A percentile compares a stretch with the other conserved stretches of the same genome.
phyloP scores from a whole-genome alignment of 148 eudicot species.

The Fagopyrum tataricum region DNA sequence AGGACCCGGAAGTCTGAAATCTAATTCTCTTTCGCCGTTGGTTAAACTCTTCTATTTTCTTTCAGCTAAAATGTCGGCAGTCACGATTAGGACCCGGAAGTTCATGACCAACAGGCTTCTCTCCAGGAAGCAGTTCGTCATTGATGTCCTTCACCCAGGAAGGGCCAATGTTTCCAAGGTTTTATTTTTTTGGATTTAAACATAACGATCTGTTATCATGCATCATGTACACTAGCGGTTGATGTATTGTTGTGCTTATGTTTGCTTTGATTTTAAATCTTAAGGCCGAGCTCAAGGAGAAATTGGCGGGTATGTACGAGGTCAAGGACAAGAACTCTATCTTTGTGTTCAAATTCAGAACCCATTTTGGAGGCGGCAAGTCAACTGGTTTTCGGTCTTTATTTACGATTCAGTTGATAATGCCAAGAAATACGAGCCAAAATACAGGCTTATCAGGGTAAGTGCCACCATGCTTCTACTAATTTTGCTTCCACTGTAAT shows the following conservation, averaged over 20 bases:
- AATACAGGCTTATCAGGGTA: conserved; percentile 50
- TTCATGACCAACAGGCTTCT: conserved; percentile 37
- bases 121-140: conserved; percentile 29
- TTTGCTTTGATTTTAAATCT: not conserved
- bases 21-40: not conserved
- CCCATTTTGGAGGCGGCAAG: conserved; percentile 60
- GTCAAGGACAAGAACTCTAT: conserved; percentile 38
- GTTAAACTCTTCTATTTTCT: not conserved
- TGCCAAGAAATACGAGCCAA: conserved; percentile 49
- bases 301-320: conserved; percentile 38
- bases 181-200: not conserved
- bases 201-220: not conserved
- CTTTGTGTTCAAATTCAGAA: conserved; percentile 49
- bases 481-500: no score
- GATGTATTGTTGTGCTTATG: not conserved
- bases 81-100: conserved; percentile 30
- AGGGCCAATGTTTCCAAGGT: conserved; percentile 19
- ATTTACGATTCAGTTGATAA: conserved; percentile 54
- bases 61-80: conserved; percentile 22
- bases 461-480: not conserved
- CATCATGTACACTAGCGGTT: not conserved
- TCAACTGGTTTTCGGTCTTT: conserved; percentile 52
- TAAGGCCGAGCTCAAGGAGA: conserved; percentile 46
- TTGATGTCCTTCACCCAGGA: conserved; percentile 13
- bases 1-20: conserved; percentile 31